These are phyloP conservation scores for Flaveria brownii DNA, from an alignment of 129 eudicot species.

Conservation along the genomic window DNA sequence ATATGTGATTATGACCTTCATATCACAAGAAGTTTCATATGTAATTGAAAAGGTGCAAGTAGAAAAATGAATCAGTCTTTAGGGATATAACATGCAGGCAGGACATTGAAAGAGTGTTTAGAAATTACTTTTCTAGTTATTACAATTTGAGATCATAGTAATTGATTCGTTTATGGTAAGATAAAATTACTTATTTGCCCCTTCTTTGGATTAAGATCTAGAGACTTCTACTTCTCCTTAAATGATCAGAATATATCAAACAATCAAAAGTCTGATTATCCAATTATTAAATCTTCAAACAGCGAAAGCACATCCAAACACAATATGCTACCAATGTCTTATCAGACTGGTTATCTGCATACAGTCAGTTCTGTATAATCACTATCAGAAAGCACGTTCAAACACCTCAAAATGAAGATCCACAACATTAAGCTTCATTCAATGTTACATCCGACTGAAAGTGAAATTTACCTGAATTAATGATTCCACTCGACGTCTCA, in stretches of 20 bases:
- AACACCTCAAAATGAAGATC: background rate
- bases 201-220: background rate
- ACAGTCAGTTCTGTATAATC: background rate
- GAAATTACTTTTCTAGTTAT: background rate
- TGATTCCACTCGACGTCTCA: constrained; percentile 97
- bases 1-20: background rate
- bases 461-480: constrained; percentile 64
- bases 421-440: background rate
- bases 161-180: background rate
- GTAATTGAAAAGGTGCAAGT: background rate
- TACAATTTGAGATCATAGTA: background rate
- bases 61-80: background rate
- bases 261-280: background rate
- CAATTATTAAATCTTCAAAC: background rate
- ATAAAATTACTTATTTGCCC: background rate
- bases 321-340: background rate
- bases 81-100: constrained; percentile 8
- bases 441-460: background rate
- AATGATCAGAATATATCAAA: background rate
- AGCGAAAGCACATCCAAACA: background rate
- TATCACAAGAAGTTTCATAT: background rate
- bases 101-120: background rate
- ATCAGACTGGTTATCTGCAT: constrained; percentile 6
- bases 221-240: constrained; percentile 1
- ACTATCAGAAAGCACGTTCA: background rate